These are phyloP conservation scores for Diplodia sapinea DNA, from an alignment of 2,329 filamentous ascomycete genomes.

Conservation along the genomic window DNA sequence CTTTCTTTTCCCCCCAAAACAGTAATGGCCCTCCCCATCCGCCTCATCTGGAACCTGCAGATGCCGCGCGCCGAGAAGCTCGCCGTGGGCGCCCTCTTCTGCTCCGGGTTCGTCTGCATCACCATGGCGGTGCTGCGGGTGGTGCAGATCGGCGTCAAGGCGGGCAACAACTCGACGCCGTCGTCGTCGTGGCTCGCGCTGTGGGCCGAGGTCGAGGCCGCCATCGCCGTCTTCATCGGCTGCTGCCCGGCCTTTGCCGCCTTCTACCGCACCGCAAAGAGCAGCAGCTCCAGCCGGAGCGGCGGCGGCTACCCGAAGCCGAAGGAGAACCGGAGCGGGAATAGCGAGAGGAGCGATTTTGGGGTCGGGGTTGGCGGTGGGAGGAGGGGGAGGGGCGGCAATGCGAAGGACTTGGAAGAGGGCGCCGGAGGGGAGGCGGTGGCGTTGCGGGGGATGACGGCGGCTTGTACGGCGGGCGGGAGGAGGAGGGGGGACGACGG, in stretches of 20 bases:
- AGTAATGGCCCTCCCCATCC: slow-evolving; percentile 49
- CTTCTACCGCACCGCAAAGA: slow-evolving; percentile 32
- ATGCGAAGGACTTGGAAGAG: background rate
- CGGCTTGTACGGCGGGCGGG: background rate
- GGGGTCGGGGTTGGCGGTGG: background rate
- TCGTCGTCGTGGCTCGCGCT: slow-evolving; percentile 46
- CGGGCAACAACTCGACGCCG: slow-evolving; percentile 39
- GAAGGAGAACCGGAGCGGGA: slow-evolving; percentile 1
- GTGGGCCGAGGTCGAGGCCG: slow-evolving; percentile 47
- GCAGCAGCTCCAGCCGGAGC: background rate
- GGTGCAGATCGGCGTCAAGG: slow-evolving; percentile 42
- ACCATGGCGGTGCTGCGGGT: slow-evolving; percentile 40
- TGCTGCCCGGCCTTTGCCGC: slow-evolving; percentile 37
- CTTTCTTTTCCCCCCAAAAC: background rate
- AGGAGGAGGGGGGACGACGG: background rate
- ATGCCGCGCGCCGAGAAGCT: slow-evolving; percentile 45
- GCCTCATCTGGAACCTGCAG: slow-evolving; percentile 46
- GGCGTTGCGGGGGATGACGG: slow-evolving; percentile 1
- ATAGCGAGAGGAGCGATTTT: background rate
- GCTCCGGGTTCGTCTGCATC: slow-evolving; percentile 40
- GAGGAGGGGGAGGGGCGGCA: background rate
- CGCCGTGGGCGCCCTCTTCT: slow-evolving; percentile 41
- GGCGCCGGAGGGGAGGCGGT: background rate
- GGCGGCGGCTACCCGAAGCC: slow-evolving; percentile 35
- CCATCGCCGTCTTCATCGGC: slow-evolving; percentile 42